A percentile compares a stretch with the other conserved stretches of the same genome.
phyloP scores from a whole-genome alignment of 2,329 filamentous ascomycete species.

The Sclerotinia subarctica region DNA sequence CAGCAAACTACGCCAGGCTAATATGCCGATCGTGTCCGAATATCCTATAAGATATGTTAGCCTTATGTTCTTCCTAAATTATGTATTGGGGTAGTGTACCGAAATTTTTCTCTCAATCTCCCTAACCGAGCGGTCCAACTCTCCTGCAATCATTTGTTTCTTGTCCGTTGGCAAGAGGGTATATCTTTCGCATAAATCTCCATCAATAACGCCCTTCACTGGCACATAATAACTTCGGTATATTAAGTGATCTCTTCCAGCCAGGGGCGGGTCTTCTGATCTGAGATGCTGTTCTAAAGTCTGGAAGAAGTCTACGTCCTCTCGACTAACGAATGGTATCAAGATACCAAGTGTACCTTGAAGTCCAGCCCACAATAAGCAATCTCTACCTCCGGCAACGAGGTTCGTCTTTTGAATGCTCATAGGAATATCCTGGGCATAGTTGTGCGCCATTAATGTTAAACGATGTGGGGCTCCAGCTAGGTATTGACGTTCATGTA shows the following conservation, averaged over 20 bases:
- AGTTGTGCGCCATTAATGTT: slow-evolving; percentile 83
- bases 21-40: slow-evolving; percentile 56
- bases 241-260: slow-evolving; percentile 91
- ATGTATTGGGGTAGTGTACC: slow-evolving; percentile 41
- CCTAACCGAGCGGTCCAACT: slow-evolving; percentile 83
- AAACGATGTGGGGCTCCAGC: slow-evolving; percentile 84
- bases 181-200: slow-evolving; percentile 92
- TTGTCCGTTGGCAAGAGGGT: slow-evolving; percentile 79
- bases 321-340: slow-evolving; percentile 84
- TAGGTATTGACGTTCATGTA: slow-evolving; percentile 85
- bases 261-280: slow-evolving; percentile 79
- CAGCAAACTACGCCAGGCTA: slow-evolving; percentile 26
- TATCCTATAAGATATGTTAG: slow-evolving; percentile 45
- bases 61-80: slow-evolving; percentile 4
- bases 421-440: slow-evolving; percentile 86
- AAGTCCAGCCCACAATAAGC: slow-evolving; percentile 89
- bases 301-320: slow-evolving; percentile 98
- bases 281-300: slow-evolving; percentile 85
- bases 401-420: slow-evolving; percentile 85
- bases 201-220: slow-evolving; percentile 94
- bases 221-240: slow-evolving; percentile 95
- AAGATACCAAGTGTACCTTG: slow-evolving; percentile 93
- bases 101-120: slow-evolving; percentile 97
- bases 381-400: slow-evolving; percentile 85
- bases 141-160: slow-evolving; percentile 91